A percentile compares a stretch with the other conserved stretches of the same genome.
Conservation (phyloP, 371 early-diverging fungal genomes). For the Mucor sp. region DNA sequence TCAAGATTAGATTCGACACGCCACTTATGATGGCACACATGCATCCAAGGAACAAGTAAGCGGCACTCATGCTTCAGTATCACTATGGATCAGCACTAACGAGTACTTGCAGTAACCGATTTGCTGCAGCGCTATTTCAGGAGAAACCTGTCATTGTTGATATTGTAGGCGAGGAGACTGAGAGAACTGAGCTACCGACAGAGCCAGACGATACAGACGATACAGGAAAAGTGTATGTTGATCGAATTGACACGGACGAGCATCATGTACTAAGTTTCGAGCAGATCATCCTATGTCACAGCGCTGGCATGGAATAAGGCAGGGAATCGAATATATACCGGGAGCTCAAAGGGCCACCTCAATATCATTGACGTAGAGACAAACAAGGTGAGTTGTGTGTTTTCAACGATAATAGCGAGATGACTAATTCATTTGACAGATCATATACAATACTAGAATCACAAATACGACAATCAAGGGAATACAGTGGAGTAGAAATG, state of each 20-base stretch:
- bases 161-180: slow-evolving; percentile 34
- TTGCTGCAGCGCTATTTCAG: slow-evolving; percentile 58
- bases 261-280: background rate
- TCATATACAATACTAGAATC: slow-evolving; percentile 44
- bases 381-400: slow-evolving; percentile 42
- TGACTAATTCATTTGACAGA: slow-evolving; percentile 9
- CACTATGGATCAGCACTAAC: background rate
- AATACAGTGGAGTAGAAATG: slow-evolving; percentile 62
- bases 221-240: slow-evolving; percentile 2
- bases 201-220: slow-evolving; percentile 27
- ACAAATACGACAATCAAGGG: slow-evolving; percentile 62
- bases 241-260: background rate
- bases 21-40: slow-evolving; percentile 68
- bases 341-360: slow-evolving; percentile 71
- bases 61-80: too few relatives aligned
- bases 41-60: slow-evolving; percentile 71
- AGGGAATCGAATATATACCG: slow-evolving; percentile 73
- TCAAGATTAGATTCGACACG: slow-evolving; percentile 68
- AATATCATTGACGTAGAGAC: slow-evolving; percentile 60
- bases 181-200: slow-evolving; percentile 21
- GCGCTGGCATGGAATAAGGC: slow-evolving; percentile 48
- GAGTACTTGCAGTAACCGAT: slow-evolving; percentile 38
- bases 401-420: background rate
- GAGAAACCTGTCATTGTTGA: slow-evolving; percentile 57
- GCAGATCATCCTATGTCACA: slow-evolving; percentile 32